Evolutionary conservation across 169 alveolate species (phyloP).

Genomic region (Babesia gibsoni): DNA sequence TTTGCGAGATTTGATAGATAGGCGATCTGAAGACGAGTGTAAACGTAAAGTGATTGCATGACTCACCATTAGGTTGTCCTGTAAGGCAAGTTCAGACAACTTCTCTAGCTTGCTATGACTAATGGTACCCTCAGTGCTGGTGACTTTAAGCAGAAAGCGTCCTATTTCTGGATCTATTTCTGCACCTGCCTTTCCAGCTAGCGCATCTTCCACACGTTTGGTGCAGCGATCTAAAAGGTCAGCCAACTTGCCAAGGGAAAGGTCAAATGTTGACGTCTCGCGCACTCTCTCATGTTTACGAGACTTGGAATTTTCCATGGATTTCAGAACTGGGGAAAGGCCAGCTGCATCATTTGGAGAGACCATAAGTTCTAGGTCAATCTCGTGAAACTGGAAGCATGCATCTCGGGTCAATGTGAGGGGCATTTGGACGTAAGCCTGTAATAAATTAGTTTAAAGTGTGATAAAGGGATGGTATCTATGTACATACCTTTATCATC

Average conservation of each 20-base stretch:
- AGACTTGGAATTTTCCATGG: conserved; percentile 53
- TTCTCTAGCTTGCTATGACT: conserved; percentile 75
- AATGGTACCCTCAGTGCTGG: conserved; percentile 70
- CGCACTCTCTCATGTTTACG: conserved; percentile 42
- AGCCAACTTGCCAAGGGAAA: conserved; percentile 24
- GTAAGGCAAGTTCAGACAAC: conserved; percentile 78
- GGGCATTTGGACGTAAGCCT: conserved; percentile 80
- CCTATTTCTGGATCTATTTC: conserved; percentile 79
- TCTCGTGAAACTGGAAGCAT: conserved; percentile 83
- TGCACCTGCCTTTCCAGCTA: conserved; percentile 31
- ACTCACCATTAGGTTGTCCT: conserved; percentile 81
- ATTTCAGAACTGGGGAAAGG: conserved; percentile 30
- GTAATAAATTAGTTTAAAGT: background rate
- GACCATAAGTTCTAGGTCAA: conserved; percentile 75
- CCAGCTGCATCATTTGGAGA: conserved; percentile 71
- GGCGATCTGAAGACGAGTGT: conserved; percentile 56
- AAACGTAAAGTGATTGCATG: background rate
- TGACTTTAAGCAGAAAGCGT: conserved; percentile 74
- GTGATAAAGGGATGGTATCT: background rate
- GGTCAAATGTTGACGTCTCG: conserved; percentile 29
- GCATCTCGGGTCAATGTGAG: conserved; percentile 77
- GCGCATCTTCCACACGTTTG: conserved; percentile 45
- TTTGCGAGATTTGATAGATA: conserved; percentile 75
- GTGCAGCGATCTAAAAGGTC: conserved; percentile 52
- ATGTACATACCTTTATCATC: conserved; percentile 72